Evolutionary conservation across 139 green algal species (phyloP).

Genomic region (Closterium sp.): DNA sequence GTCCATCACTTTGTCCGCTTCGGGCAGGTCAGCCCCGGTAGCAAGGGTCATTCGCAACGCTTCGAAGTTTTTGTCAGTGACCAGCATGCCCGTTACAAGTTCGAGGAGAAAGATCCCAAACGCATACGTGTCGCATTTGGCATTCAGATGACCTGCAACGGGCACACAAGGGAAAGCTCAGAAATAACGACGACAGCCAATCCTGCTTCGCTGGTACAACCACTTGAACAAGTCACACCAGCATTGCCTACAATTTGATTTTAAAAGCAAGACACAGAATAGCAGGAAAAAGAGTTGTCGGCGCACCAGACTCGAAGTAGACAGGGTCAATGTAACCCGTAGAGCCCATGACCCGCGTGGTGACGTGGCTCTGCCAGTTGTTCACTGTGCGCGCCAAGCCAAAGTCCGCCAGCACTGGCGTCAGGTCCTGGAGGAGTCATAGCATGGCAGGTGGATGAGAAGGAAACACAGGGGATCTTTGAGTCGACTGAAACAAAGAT

Average conservation of each 20-base stretch:
- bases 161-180: too few species aligned
- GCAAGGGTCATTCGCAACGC: not conserved
- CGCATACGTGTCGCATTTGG: not conserved
- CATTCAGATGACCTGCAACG: not conserved
- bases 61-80: not conserved
- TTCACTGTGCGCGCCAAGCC: not conserved
- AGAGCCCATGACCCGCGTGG: conserved; percentile 13
- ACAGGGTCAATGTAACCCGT: not conserved
- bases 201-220: too few species aligned
- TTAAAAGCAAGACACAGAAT: too few species aligned
- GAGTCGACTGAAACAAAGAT: too few species aligned
- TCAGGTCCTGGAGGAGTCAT: not conserved
- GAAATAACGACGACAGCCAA: too few species aligned
- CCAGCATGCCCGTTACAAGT: not conserved
- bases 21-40: not conserved
- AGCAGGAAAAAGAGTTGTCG: too few species aligned
- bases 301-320: not conserved
- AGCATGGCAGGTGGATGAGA: too few species aligned
- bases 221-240: too few species aligned
- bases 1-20: not conserved
- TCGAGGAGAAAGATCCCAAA: not conserved
- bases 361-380: not conserved
- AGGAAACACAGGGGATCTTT: too few species aligned
- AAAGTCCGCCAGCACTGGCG: conserved; percentile 21
- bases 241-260: too few species aligned